Conservation (phyloP, 2,329 filamentous ascomycete genomes). For the Phialemoniopsis sp. region DNA sequence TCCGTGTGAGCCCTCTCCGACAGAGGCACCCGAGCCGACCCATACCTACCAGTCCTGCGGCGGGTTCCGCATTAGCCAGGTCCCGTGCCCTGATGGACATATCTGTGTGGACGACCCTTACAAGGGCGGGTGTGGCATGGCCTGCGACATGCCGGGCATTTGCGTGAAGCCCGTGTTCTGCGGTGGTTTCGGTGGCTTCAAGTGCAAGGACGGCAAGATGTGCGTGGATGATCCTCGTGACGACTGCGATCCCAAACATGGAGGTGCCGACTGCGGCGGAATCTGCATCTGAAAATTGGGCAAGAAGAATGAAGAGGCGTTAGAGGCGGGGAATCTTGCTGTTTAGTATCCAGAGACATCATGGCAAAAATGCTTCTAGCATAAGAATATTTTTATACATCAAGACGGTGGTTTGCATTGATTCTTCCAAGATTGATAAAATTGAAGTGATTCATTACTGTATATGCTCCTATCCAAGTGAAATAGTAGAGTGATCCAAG, state of each 20-base stretch:
- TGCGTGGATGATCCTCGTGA: conserved; percentile 38
- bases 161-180: conserved; percentile 22
- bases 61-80: conserved; percentile 13
- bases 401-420: no score
- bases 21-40: background rate
- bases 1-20: background rate
- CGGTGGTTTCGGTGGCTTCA: conserved; percentile 31
- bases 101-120: conserved; percentile 18
- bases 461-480: no score
- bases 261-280: conserved; percentile 35
- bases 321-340: no score
- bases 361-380: no score
- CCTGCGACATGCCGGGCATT: conserved; percentile 17
- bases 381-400: no score
- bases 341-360: no score
- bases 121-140: conserved; percentile 6
- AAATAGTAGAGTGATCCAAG: no score
- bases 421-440: no score
- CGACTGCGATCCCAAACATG: conserved; percentile 28
- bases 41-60: conserved; percentile 16
- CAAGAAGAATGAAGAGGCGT: no score
- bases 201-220: conserved; percentile 23
- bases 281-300: conserved; percentile 22
- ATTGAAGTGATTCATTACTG: no score
- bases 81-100: conserved; percentile 10